These are phyloP conservation scores for Leccinum angustisporum DNA, from an alignment of 1,284 basidiomycete genomes.

Conservation along the genomic window DNA sequence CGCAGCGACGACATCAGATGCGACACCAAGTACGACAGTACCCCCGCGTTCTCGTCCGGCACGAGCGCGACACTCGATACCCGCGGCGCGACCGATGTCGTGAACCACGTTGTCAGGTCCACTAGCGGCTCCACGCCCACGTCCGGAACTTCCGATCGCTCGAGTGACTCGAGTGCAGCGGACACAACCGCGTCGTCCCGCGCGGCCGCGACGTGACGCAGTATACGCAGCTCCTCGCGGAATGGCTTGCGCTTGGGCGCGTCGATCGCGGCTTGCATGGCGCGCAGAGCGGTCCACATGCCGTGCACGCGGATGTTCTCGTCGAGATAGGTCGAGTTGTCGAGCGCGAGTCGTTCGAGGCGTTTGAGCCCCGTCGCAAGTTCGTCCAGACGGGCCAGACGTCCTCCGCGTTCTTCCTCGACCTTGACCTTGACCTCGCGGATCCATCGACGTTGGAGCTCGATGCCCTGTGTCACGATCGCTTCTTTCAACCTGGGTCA, in stretches of 20 bases:
- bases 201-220: slow-evolving; percentile 73
- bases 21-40: slow-evolving; percentile 86
- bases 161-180: slow-evolving; percentile 67
- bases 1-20: slow-evolving; percentile 73
- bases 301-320: slow-evolving; percentile 87
- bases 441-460: slow-evolving; percentile 96
- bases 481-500: slow-evolving; percentile 81
- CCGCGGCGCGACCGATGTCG: slow-evolving; percentile 79
- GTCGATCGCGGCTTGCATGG: slow-evolving; percentile 58
- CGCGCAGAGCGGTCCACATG: slow-evolving; percentile 74
- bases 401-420: slow-evolving; percentile 94
- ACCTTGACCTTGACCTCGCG: slow-evolving; percentile 94
- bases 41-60: slow-evolving; percentile 84
- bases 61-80: slow-evolving; percentile 89
- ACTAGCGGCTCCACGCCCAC: slow-evolving; percentile 89
- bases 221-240: slow-evolving; percentile 84
- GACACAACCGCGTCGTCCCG: slow-evolving; percentile 69
- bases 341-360: slow-evolving; percentile 87
- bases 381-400: slow-evolving; percentile 92
- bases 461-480: slow-evolving; percentile 94
- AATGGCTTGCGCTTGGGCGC: slow-evolving; percentile 74
- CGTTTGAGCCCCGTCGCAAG: slow-evolving; percentile 89
- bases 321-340: slow-evolving; percentile 87
- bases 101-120: slow-evolving; percentile 77
- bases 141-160: slow-evolving; percentile 74